Evolutionary conservation across 164 flowering plant species (phyloP).

Genomic region (Chimonanthus praecox): DNA sequence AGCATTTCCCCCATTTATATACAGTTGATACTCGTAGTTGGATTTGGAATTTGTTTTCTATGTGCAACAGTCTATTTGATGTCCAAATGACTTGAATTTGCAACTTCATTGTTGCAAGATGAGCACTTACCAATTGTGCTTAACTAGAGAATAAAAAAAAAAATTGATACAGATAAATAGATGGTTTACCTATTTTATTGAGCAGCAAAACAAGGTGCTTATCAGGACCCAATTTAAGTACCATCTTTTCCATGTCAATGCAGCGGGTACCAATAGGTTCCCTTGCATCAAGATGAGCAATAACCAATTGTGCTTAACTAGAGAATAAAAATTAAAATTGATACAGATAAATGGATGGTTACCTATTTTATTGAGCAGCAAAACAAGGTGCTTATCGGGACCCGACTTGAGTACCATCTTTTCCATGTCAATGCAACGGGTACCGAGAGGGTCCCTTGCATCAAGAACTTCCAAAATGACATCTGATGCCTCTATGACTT

Average conservation of each 20-base stretch:
- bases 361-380: slow-evolving; percentile 96
- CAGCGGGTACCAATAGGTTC: slow-evolving; percentile 97
- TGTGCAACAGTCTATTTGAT: no score
- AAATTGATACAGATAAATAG: not conserved
- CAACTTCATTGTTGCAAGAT: no score
- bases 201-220: slow-evolving; percentile 87
- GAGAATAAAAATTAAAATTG: not conserved
- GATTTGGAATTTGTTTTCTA: no score
- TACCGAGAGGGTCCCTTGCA: slow-evolving; percentile 97
- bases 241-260: slow-evolving; percentile 92
- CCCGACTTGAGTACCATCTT: slow-evolving; percentile 78
- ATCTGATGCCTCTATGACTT: slow-evolving; percentile 93
- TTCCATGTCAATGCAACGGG: slow-evolving; percentile 91
- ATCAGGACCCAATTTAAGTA: slow-evolving; percentile 62
- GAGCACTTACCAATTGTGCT: not conserved
- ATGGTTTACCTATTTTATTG: slow-evolving; percentile 78
- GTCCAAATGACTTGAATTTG: no score
- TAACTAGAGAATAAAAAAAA: not conserved
- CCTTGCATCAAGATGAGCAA: slow-evolving; percentile 68
- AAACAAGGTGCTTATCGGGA: slow-evolving; percentile 83
- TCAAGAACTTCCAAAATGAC: slow-evolving; percentile 95
- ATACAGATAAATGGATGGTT: not conserved
- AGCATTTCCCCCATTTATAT: no score
- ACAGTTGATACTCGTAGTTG: no score
- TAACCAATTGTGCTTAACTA: not conserved